Conservation (phyloP, 2,329 filamentous ascomycete genomes). For the Fusarium fracticaudum region DNA sequence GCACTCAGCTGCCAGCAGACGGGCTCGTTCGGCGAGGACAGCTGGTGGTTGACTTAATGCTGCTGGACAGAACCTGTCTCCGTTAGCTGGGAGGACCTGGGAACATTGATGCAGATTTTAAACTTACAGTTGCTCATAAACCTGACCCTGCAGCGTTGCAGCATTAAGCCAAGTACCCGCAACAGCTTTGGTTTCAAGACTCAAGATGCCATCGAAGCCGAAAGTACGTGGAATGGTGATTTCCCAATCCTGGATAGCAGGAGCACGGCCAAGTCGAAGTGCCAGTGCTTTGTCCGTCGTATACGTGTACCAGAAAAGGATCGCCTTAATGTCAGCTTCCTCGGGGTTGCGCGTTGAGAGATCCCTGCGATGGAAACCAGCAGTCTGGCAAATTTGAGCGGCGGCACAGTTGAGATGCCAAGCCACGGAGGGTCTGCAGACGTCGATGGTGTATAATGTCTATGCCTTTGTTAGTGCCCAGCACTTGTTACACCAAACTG, state of each 20-base stretch:
- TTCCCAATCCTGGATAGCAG: conserved; percentile 68
- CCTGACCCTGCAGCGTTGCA: conserved; percentile 65
- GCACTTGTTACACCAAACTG: not conserved
- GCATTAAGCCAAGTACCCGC: conserved; percentile 65
- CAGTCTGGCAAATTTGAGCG: conserved; percentile 67
- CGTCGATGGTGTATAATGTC: conserved; percentile 70
- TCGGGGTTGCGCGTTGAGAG: conserved; percentile 45
- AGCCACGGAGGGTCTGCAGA: conserved; percentile 69
- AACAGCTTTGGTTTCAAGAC: conserved; percentile 48
- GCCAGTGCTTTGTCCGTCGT: conserved; percentile 67
- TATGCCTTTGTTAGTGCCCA: conserved; percentile 42
- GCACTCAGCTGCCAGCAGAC: conserved; percentile 51
- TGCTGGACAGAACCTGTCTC: conserved; percentile 59
- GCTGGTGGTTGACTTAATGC: conserved; percentile 54
- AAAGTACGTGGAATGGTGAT: conserved; percentile 60
- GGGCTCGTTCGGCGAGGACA: conserved; percentile 53
- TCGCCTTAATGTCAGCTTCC: conserved; percentile 49
- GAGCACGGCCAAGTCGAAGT: conserved; percentile 66
- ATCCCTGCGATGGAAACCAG: conserved; percentile 66
- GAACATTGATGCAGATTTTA: not conserved
- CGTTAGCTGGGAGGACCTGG: not conserved
- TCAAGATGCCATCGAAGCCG: conserved; percentile 54
- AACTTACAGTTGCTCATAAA: conserved; percentile 62
- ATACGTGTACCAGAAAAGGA: conserved; percentile 64
- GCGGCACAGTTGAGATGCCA: conserved; percentile 70